Evolutionary conservation across 2,329 filamentous ascomycete species (phyloP), one percentile per base, ranked within the genome.

Genomic region (Trichoderma harzianum): DNA sequence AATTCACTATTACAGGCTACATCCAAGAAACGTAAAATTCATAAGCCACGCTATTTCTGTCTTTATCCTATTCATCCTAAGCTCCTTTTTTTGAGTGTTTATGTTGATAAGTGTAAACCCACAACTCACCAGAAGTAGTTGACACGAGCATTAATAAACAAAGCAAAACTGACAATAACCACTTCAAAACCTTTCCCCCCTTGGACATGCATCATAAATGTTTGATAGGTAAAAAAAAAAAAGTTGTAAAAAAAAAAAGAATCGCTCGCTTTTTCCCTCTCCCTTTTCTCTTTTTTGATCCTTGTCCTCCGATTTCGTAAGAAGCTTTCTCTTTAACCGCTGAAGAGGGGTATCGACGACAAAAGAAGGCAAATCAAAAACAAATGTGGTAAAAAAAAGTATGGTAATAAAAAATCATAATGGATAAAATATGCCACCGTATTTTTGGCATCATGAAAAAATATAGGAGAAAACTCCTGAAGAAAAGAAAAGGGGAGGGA

Each of bases 281-380:
- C n/a, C 51, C 47, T 26, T 39, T 26, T 32, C 57, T 28, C 30
- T 70, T 61, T 34, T 65, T 32, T 58, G 30, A 6, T 58, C 62
- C 51, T 51, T 36, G 26, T 60, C 26, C 51, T 26, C 60, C 60
- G 43, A 71, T 32, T 70, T 47, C 62, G 61, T 71, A 57, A 73
- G 72, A 76, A 76, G 76, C 72, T 58, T 58, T 69, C 60, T 75
- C 74, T 66, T 68, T 63, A 34, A 60, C 47, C 66, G 61, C 53
- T 71, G 39, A 58, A 72, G 58, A 58, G 69, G 69, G 75, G 75
- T 76, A 76, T 76, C 75, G 72, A 76, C 64, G 55, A 67, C 72
- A 67, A 70, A 39, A 34, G 65, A 47, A 68, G 70, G 70, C 62
- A 64, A 70, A 21, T 21, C 24, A 53, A 32, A 24, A 24, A 34